Percentiles rank a stretch among this genome's conserved stretches.
Conservation (phyloP, 2,329 filamentous ascomycete genomes). For the Pseudophaeomoniella oleicola region DNA sequence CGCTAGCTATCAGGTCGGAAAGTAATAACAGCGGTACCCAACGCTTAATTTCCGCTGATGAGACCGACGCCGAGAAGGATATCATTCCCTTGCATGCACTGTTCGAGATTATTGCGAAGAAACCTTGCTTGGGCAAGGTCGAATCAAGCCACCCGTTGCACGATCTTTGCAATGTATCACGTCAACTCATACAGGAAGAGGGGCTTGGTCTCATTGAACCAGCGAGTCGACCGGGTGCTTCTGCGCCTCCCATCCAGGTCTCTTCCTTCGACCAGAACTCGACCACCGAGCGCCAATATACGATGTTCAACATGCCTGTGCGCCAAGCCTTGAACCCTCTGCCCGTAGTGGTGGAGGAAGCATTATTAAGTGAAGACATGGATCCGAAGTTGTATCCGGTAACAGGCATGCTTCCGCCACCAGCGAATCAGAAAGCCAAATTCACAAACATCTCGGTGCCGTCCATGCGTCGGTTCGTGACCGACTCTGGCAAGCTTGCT, state of each 20-base stretch:
- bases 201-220: constrained; percentile 69
- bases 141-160: constrained; percentile 58
- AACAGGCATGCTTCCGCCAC: constrained; percentile 55
- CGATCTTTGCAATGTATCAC: constrained; percentile 66
- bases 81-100: constrained; percentile 63
- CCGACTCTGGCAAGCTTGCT: constrained; percentile 90
- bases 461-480: constrained; percentile 95
- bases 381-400: constrained; percentile 51
- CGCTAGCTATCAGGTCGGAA: constrained; percentile 28
- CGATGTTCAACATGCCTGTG: constrained; percentile 64
- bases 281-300: constrained; percentile 52
- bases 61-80: constrained; percentile 41
- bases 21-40: constrained; percentile 47
- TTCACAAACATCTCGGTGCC: constrained; percentile 88
- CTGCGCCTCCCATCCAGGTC: constrained; percentile 75
- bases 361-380: constrained; percentile 59
- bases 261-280: constrained; percentile 55
- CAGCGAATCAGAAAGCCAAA: constrained; percentile 65
- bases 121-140: constrained; percentile 54
- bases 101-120: constrained; percentile 63
- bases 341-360: constrained; percentile 50
- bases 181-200: constrained; percentile 47
- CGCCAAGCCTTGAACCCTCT: constrained; percentile 57
- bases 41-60: constrained; percentile 53
- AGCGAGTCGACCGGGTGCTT: constrained; percentile 61